Evolutionary conservation across 2,329 filamentous ascomycete species (phyloP).

Genomic region (Cordyceps cateniannulata): DNA sequence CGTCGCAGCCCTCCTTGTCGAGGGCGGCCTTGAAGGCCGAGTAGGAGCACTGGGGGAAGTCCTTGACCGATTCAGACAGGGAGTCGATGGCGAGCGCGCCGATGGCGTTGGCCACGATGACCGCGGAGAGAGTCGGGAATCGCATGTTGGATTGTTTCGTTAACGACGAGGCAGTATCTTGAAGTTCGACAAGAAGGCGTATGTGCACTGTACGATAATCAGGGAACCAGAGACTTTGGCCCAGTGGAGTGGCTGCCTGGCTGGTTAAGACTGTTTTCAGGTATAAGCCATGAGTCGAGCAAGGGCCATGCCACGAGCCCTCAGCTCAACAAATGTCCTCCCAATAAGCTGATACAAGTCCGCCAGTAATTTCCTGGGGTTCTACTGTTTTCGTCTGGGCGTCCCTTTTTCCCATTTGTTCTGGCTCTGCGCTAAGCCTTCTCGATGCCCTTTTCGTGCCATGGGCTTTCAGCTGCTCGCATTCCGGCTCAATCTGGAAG

Average conservation of each 20-base stretch:
- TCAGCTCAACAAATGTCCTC: background rate
- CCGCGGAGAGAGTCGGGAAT: background rate
- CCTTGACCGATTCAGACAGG: slow-evolving; percentile 3
- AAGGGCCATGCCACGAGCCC: no score
- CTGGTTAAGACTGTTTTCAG: background rate
- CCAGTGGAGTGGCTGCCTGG: background rate
- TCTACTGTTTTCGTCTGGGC: background rate
- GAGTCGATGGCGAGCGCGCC: slow-evolving; percentile 6
- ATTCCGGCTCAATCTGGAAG: background rate
- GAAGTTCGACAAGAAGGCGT: background rate
- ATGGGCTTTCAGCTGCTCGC: slow-evolving; percentile 5
- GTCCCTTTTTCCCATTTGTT: background rate
- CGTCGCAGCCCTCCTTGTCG: slow-evolving; percentile 9
- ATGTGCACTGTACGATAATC: background rate
- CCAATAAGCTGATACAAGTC: background rate
- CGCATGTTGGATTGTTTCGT: background rate
- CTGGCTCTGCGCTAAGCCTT: background rate
- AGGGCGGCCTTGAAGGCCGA: slow-evolving; percentile 4
- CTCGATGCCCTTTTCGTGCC: background rate
- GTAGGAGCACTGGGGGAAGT: slow-evolving; percentile 7
- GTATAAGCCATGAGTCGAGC: background rate
- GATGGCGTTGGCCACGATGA: background rate
- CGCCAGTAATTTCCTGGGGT: background rate
- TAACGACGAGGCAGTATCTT: background rate
- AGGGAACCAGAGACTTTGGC: background rate